Evolutionary conservation across 306 rosid genomes (phyloP).

Genomic region (Vigna unguiculata): DNA sequence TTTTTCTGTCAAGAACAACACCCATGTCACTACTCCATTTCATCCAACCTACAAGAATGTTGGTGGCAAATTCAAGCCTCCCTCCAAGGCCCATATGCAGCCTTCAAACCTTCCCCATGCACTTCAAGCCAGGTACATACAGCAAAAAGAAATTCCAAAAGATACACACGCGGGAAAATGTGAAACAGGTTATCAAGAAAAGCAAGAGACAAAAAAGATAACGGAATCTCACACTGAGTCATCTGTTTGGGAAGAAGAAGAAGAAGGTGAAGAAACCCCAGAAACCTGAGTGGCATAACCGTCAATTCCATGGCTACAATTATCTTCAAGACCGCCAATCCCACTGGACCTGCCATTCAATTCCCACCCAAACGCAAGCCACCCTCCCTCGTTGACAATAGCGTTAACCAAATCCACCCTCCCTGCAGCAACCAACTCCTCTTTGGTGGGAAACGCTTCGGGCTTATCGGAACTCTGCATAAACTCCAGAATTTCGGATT

Average conservation of each 20-base stretch:
- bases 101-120: slow-evolving; percentile 26
- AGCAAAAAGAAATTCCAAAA: slow-evolving; percentile 11
- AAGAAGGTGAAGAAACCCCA: slow-evolving; percentile 42
- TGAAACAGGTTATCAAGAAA: slow-evolving; percentile 1
- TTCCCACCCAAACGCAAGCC: slow-evolving; percentile 94
- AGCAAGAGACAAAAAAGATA: background rate
- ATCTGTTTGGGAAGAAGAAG: slow-evolving; percentile 49
- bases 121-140: slow-evolving; percentile 13
- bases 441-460: slow-evolving; percentile 69
- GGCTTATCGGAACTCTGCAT: slow-evolving; percentile 77
- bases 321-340: slow-evolving; percentile 30
- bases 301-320: slow-evolving; percentile 23
- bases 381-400: slow-evolving; percentile 73
- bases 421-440: slow-evolving; percentile 76
- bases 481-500: slow-evolving; percentile 81
- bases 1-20: background rate
- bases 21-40: background rate
- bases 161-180: background rate
- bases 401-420: slow-evolving; percentile 83
- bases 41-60: background rate
- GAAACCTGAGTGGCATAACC: slow-evolving; percentile 42
- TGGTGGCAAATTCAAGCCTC: background rate
- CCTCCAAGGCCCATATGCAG: background rate
- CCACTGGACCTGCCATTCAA: slow-evolving; percentile 46
- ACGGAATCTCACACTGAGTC: slow-evolving; percentile 72